A percentile compares a stretch with the other conserved stretches of the same genome.
Evolutionary conservation across 768 basidiomycete genomes (phyloP).

Genomic region (Clathrus columnatus): DNA sequence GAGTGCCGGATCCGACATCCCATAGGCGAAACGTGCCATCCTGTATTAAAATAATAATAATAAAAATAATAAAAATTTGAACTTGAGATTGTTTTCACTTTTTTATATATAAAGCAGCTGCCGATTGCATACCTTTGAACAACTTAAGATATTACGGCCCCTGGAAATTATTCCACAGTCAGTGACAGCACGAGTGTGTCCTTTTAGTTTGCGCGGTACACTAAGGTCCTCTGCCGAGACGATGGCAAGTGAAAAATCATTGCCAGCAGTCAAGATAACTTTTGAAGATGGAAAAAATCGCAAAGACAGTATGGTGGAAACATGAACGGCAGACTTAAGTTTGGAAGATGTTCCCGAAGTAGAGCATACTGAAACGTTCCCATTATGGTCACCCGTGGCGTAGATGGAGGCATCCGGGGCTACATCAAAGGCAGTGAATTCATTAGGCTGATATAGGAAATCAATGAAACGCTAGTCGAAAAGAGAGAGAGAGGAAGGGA

Average conservation of each 20-base stretch:
- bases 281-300: constrained; percentile 64
- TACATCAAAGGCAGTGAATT: constrained; percentile 57
- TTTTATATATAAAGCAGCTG: not conserved
- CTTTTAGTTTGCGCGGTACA: constrained; percentile 51
- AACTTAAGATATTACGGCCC: constrained; percentile 59
- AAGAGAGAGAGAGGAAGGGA: not conserved
- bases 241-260: constrained; percentile 59
- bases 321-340: constrained; percentile 33
- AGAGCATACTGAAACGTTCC: constrained; percentile 45
- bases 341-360: constrained; percentile 17
- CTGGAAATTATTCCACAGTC: constrained; percentile 52
- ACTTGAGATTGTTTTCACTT: not conserved
- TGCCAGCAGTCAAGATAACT: constrained; percentile 61
- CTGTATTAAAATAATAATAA: not conserved
- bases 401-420: constrained; percentile 50
- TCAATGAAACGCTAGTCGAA: not conserved
- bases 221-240: constrained; percentile 43
- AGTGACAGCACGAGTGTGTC: constrained; percentile 59
- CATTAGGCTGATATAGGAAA: constrained; percentile 30
- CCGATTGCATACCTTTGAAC: constrained; percentile 30
- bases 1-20: constrained; percentile 52
- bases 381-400: constrained; percentile 53
- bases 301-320: constrained; percentile 46
- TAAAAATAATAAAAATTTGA: too few species aligned
- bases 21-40: constrained; percentile 66